Evolutionary conservation across 108 stramenopile genomes (phyloP).

Genomic region (Epithemia pelagica): DNA sequence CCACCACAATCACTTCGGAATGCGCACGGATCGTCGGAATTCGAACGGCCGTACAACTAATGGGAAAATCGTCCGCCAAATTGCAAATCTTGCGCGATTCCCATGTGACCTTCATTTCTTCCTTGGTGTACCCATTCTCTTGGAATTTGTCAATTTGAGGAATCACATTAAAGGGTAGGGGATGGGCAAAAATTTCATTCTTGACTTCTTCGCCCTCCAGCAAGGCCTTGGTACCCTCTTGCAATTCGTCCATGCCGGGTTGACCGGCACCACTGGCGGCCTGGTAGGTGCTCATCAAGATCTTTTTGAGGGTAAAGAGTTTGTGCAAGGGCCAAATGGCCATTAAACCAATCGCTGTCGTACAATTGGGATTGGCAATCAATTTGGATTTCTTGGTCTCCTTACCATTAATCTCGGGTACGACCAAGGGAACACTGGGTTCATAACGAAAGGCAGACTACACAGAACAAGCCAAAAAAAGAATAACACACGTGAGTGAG

Average conservation of each 20-base stretch:
- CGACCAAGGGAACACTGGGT: conserved; percentile 84
- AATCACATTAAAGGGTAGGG: conserved; percentile 97
- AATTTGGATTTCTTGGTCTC: conserved; percentile 86
- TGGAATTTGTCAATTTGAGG: conserved; percentile 99
- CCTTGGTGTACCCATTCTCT: conserved; percentile 98
- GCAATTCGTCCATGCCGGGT: conserved; percentile 95
- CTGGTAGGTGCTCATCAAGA: conserved; percentile 97
- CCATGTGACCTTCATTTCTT: conserved; percentile 99
- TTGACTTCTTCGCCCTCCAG: conserved; percentile 61
- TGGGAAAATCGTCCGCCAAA: conserved; percentile 67
- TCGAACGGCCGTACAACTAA: conserved; percentile 92
- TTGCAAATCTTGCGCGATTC: conserved; percentile 94
- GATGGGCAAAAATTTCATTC: conserved; percentile 90
- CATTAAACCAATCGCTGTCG: conserved; percentile 98
- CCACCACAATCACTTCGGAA: conserved; percentile 90
- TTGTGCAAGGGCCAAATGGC: conserved; percentile 93
- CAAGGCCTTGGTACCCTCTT: conserved; percentile 71
- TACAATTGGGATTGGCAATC: conserved; percentile 99
- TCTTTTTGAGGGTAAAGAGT: conserved; percentile 81
- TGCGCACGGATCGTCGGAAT: conserved; percentile 98
- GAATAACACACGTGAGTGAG: too few relatives aligned
- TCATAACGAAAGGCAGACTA: conserved; percentile 93
- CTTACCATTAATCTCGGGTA: conserved; percentile 96
- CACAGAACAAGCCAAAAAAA: conserved; percentile 28
- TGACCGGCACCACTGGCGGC: conserved; percentile 85